Evolutionary conservation across 768 basidiomycete genomes (phyloP), one percentile per base, ranked within the genome.

Genomic region (Gloeopeniophorella convolvens): DNA sequence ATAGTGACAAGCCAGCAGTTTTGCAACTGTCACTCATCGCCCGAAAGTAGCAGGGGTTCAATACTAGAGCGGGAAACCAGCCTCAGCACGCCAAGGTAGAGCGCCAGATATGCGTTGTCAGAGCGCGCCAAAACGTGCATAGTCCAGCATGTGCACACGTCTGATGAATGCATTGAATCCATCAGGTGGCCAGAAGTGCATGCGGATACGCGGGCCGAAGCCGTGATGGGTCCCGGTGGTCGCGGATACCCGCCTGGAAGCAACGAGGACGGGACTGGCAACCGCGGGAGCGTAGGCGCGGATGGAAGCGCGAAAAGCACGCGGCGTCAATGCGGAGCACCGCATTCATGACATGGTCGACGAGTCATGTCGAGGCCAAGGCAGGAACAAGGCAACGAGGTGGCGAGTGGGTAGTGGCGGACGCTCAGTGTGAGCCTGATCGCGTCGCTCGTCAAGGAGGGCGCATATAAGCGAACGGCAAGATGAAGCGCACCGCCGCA

Each of bases 141-240:
- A n/a, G n/a, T n/a, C n/a, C n/a, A n/a, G n/a, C n/a, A n/a, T n/a
- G n/a, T n/a, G n/a, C n/a, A n/a, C n/a, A n/a, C n/a, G n/a, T n/a
- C n/a, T n/a, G n/a, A n/a, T n/a, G n/a, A n/a, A n/a, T n/a, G n/a
- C n/a, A n/a, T n/a, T n/a, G n/a, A n/a, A n/a, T n/a, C n/a, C n/a
- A 18, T 23, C 24, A 20, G 5, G 15, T 0, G 9, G 2, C n/a
- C 1, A 12, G 4, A n/a, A 5, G 21, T 4, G 27, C 8, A 21
- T 31, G 5, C 46, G 46, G 51, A 24, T 24, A 35, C 12, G 12
- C 51, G 51, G 52, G 36, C 52, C 52, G 52, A 20, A 13, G 4
- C 15, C 4, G 39, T 21, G 15, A 31, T 26, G 15, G 39, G 13
- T 33, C 31, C 23, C n/a, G 4, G 16, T 20, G 12, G 31, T 40